phyloP scores from a whole-genome alignment of 345 rosid species.

The Ailanthus altissimus region DNA sequence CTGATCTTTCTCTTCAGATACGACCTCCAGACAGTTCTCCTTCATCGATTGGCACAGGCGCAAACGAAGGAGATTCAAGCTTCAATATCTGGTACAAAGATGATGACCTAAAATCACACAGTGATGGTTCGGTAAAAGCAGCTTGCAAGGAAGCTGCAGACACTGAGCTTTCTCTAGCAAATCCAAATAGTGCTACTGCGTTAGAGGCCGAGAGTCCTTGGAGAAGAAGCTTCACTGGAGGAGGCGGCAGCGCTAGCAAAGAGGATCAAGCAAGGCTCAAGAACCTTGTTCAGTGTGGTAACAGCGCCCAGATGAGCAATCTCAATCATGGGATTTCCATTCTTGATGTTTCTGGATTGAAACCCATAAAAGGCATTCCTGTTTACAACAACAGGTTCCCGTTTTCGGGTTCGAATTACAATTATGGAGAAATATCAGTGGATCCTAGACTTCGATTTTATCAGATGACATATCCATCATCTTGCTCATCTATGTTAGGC shows the following conservation, averaged over 20 bases:
- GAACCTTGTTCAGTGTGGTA: slow-evolving; percentile 14
- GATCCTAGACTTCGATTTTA: slow-evolving; percentile 32
- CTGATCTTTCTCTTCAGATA: slow-evolving; percentile 64
- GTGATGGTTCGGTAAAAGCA: slow-evolving; percentile 34
- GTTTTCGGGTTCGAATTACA: slow-evolving; percentile 8
- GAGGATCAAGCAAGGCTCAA: slow-evolving; percentile 11
- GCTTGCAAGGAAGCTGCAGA: slow-evolving; percentile 17
- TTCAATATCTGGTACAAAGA: slow-evolving; percentile 36
- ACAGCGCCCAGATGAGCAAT: slow-evolving; percentile 8
- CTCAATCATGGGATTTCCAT: slow-evolving; percentile 34
- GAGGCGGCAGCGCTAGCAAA: neutral
- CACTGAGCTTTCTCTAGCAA: slow-evolving; percentile 48
- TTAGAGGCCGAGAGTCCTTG: slow-evolving; percentile 29
- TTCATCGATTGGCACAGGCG: slow-evolving; percentile 31
- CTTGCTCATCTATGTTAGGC: slow-evolving; percentile 10
- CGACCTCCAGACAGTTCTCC: slow-evolving; percentile 50
- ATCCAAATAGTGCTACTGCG: slow-evolving; percentile 14
- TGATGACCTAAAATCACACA: slow-evolving; percentile 26
- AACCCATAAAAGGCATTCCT: slow-evolving; percentile 56
- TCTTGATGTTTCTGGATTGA: slow-evolving; percentile 33
- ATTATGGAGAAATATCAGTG: slow-evolving; percentile 6
- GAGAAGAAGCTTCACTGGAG: slow-evolving; percentile 9
- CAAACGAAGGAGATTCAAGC: slow-evolving; percentile 25
- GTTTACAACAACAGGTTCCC: slow-evolving; percentile 31
- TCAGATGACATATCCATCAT: slow-evolving; percentile 20